Percentiles rank a stretch among this genome's conserved stretches.
Conservation (phyloP, 2,329 filamentous ascomycete genomes). For the Sarocladium strictum region DNA sequence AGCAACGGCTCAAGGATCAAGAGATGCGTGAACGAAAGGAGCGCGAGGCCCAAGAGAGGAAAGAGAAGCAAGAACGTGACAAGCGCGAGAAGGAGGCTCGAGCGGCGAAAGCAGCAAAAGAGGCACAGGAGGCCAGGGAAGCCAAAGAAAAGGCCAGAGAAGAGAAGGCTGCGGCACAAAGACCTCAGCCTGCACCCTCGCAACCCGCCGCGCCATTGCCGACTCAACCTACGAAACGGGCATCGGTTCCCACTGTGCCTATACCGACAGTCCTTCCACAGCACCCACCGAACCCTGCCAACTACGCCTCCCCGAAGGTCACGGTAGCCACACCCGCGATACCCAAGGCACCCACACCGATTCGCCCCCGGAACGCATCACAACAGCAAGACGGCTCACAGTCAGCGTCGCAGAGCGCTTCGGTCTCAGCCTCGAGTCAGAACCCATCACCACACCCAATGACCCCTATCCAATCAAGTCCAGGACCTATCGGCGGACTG, state of each 20-base stretch:
- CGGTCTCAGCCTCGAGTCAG: constrained; percentile 40
- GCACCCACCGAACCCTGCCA: constrained; percentile 50
- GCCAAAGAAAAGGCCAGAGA: constrained; percentile 64
- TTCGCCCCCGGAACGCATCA: constrained; percentile 68
- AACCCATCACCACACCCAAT: constrained; percentile 54
- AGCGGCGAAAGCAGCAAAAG: constrained; percentile 53
- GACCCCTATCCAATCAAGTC: constrained; percentile 60
- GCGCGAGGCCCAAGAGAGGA: constrained; percentile 61
- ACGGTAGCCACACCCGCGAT: constrained; percentile 73
- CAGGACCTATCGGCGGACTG: constrained; percentile 55
- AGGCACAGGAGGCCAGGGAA: constrained; percentile 44
- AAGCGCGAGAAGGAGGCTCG: constrained; percentile 55
- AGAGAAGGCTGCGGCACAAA: constrained; percentile 33
- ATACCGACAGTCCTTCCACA: constrained; percentile 49
- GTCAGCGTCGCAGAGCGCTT: constrained; percentile 59
- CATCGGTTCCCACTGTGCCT: constrained; percentile 19
- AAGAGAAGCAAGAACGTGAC: constrained; percentile 55
- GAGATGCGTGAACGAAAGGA: constrained; percentile 66
- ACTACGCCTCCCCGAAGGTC: constrained; percentile 72
- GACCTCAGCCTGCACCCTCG: constrained; percentile 18
- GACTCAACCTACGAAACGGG: not conserved
- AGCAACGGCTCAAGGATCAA: constrained; percentile 73
- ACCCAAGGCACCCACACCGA: constrained; percentile 76
- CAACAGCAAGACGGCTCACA: constrained; percentile 73
- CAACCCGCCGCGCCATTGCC: constrained; percentile 28